phyloP scores from a whole-genome alignment of 139 green algal species.

The Axilococcus clingmanii region DNA sequence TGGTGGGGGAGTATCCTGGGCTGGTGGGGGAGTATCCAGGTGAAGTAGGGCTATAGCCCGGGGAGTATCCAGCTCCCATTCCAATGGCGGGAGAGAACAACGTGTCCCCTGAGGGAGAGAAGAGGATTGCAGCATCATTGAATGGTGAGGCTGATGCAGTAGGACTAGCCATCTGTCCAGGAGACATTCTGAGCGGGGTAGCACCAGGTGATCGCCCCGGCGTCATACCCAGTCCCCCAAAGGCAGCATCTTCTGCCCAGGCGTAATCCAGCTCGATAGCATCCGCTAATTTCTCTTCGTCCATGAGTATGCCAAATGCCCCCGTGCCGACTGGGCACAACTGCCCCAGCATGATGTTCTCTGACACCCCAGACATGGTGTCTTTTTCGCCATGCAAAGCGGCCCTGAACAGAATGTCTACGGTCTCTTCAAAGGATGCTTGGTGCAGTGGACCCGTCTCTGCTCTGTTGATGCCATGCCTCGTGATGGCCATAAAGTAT shows the following conservation, averaged over 20 bases:
- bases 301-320: constrained; percentile 85
- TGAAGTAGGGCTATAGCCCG: constrained; percentile 26
- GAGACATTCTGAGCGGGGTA: constrained; percentile 33
- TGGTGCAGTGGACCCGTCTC: constrained; percentile 85
- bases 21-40: constrained; percentile 47
- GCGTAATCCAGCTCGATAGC: constrained; percentile 31
- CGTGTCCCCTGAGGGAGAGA: constrained; percentile 42
- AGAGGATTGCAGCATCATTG: constrained; percentile 27
- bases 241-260: constrained; percentile 4
- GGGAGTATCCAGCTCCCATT: constrained; percentile 32
- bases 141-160: constrained; percentile 30
- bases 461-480: constrained; percentile 97
- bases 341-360: constrained; percentile 96
- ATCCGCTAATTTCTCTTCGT: constrained; percentile 77
- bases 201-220: constrained; percentile 31
- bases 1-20: constrained; percentile 61
- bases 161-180: constrained; percentile 36
- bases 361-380: constrained; percentile 71
- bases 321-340: constrained; percentile 83
- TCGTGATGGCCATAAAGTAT: constrained; percentile 96
- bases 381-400: constrained; percentile 68
- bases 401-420: constrained; percentile 92
- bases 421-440: constrained; percentile 97
- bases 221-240: constrained; percentile 21
- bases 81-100: constrained; percentile 29